A percentile compares a stretch with the other conserved stretches of the same genome.
phyloP scores from a whole-genome alignment of 2,329 filamentous ascomycete species.

The Cryphonectria carpinicola region DNA sequence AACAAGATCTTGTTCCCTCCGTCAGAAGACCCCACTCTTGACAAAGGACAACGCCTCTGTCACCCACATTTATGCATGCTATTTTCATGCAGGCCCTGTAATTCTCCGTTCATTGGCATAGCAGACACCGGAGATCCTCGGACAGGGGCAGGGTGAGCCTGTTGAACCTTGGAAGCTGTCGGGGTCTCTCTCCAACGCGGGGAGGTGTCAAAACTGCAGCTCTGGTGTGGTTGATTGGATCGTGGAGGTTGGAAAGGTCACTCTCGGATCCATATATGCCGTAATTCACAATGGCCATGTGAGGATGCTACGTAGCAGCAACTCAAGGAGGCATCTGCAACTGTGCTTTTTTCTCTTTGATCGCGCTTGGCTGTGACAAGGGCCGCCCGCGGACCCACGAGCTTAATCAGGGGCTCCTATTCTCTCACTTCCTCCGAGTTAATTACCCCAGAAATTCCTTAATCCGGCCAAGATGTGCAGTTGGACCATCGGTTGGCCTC shows the following conservation, averaged over 20 bases:
- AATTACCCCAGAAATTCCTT: background rate
- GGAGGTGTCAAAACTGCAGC: conserved; percentile 6
- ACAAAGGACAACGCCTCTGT: background rate
- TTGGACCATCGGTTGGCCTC: background rate
- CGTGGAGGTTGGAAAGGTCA: background rate
- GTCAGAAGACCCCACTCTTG: background rate
- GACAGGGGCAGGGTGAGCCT: background rate
- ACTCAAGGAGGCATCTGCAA: background rate
- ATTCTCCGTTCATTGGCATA: conserved; percentile 15
- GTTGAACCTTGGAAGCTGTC: background rate
- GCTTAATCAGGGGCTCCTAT: background rate
- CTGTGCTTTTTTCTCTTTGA: background rate
- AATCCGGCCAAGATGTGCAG: background rate
- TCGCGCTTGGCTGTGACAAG: background rate
- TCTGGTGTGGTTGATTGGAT: background rate
- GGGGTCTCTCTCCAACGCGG: background rate
- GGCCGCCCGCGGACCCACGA: background rate
- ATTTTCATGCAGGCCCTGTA: conserved; percentile 17
- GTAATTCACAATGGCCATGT: background rate
- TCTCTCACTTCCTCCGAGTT: background rate
- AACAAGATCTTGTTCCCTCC: background rate
- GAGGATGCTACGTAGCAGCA: background rate
- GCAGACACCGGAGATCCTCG: conserved; percentile 5
- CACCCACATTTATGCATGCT: conserved; percentile 3
- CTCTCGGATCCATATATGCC: background rate